Evolutionary conservation across 2,329 filamentous ascomycete genomes (phyloP).

Genomic region (Amauroascus niger): DNA sequence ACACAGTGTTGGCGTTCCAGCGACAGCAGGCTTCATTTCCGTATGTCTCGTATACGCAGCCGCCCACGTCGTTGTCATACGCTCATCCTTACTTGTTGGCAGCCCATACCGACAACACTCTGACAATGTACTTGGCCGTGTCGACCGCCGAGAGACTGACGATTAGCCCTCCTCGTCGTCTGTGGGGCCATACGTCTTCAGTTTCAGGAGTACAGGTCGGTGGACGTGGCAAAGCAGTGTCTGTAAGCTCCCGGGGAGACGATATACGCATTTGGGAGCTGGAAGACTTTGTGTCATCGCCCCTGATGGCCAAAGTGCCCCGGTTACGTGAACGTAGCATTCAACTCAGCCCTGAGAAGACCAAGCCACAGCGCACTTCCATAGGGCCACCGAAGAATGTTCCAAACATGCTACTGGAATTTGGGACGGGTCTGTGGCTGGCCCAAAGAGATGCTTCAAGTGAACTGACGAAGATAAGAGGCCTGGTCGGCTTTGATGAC

Average conservation of each 20-base stretch:
- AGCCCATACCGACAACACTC: slow-evolving; percentile 76
- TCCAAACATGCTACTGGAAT: background rate
- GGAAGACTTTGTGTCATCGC: slow-evolving; percentile 55
- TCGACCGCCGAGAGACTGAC: slow-evolving; percentile 57
- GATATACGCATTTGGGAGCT: slow-evolving; percentile 83
- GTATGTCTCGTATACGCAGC: slow-evolving; percentile 21
- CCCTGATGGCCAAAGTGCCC: slow-evolving; percentile 35
- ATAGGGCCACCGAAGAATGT: slow-evolving; percentile 15
- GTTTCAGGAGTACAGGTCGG: slow-evolving; percentile 80
- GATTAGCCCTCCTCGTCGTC: slow-evolving; percentile 61
- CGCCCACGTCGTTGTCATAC: slow-evolving; percentile 58
- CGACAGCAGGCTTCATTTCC: background rate
- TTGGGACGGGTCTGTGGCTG: slow-evolving; percentile 24
- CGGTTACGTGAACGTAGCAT: slow-evolving; percentile 45
- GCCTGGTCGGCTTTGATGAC: slow-evolving; percentile 80
- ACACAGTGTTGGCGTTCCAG: background rate
- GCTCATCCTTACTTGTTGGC: slow-evolving; percentile 78
- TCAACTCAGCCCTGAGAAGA: slow-evolving; percentile 38
- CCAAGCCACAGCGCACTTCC: background rate
- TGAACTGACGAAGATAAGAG: slow-evolving; percentile 39
- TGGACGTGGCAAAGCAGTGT: slow-evolving; percentile 75
- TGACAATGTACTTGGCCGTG: slow-evolving; percentile 71
- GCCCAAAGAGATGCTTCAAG: slow-evolving; percentile 30
- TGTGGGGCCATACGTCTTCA: slow-evolving; percentile 88
- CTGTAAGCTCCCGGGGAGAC: slow-evolving; percentile 70